phyloP scores from a whole-genome alignment of 1,139 yeast genomes.

The Trichomonascaceae sp. region DNA sequence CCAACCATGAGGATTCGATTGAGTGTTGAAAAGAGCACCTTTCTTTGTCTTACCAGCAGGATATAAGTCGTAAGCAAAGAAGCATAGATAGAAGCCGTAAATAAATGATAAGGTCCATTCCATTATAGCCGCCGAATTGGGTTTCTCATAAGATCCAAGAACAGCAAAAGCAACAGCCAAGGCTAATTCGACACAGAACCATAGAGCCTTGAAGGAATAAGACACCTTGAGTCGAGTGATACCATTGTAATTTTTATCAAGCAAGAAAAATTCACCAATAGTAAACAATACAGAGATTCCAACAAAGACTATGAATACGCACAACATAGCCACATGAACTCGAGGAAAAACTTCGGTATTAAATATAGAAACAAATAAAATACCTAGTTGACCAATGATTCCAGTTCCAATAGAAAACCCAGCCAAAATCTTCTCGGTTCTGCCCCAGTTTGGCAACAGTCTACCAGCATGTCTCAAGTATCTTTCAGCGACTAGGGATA shows the following conservation, averaged over 20 bases:
- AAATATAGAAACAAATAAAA: slow-evolving; percentile 68
- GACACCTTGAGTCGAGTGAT: slow-evolving; percentile 38
- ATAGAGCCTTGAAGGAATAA: slow-evolving; percentile 45
- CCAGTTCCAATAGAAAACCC: slow-evolving; percentile 49
- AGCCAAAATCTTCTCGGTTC: slow-evolving; percentile 45
- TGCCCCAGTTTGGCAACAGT: slow-evolving; percentile 48
- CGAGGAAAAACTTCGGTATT: slow-evolving; percentile 53
- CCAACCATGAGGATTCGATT: slow-evolving; percentile 10
- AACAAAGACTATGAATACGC: slow-evolving; percentile 63
- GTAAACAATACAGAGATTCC: slow-evolving; percentile 61
- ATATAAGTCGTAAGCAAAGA: slow-evolving; percentile 64
- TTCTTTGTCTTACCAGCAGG: slow-evolving; percentile 35
- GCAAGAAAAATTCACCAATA: slow-evolving; percentile 51
- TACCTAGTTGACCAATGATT: slow-evolving; percentile 66
- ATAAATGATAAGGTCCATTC: slow-evolving; percentile 85
- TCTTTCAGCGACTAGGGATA: slow-evolving; percentile 57
- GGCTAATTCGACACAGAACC: slow-evolving; percentile 64
- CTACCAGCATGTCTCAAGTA: slow-evolving; percentile 48
- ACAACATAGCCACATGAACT: slow-evolving; percentile 68
- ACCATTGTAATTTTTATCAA: slow-evolving; percentile 49
- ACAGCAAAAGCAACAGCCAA: slow-evolving; percentile 68
- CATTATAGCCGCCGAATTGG: slow-evolving; percentile 51
- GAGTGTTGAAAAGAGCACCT: slow-evolving; percentile 20
- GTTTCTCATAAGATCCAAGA: slow-evolving; percentile 35
- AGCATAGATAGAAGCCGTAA: slow-evolving; percentile 65